Conservation (phyloP, 1,284 basidiomycete genomes). For the Fomes fomentarius region DNA sequence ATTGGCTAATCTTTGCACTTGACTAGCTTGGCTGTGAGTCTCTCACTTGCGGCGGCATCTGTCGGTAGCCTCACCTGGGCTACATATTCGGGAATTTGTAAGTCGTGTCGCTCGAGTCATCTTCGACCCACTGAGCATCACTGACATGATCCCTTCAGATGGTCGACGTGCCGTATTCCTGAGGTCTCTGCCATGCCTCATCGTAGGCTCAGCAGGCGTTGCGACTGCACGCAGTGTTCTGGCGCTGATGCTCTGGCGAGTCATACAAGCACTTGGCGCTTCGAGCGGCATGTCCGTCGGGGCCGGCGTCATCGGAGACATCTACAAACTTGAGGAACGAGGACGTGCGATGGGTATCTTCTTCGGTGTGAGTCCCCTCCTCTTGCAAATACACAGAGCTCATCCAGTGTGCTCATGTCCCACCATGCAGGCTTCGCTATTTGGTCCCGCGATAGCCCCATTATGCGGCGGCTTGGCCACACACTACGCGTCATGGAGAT, state of each 20-base stretch:
- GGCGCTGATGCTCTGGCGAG: slow-evolving; percentile 60
- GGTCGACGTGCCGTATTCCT: slow-evolving; percentile 69
- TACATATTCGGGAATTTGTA: slow-evolving; percentile 58
- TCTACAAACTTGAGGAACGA: slow-evolving; percentile 49
- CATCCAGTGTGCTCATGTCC: no score
- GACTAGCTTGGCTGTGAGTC: slow-evolving; percentile 46
- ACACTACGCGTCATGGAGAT: slow-evolving; percentile 70
- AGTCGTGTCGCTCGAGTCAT: slow-evolving; percentile 17
- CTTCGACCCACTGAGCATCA: neutral
- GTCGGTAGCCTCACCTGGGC: slow-evolving; percentile 55
- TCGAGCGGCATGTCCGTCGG: slow-evolving; percentile 47
- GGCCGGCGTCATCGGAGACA: slow-evolving; percentile 53
- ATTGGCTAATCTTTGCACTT: no score
- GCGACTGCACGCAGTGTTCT: slow-evolving; percentile 49
- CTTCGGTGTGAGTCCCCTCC: slow-evolving; percentile 47
- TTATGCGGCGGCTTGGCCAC: slow-evolving; percentile 46
- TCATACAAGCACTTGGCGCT: slow-evolving; percentile 66
- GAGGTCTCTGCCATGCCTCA: slow-evolving; percentile 60
- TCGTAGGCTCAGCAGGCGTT: slow-evolving; percentile 64
- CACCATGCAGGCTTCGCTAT: slow-evolving; percentile 35
- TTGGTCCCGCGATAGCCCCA: slow-evolving; percentile 41
- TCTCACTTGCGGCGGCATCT: slow-evolving; percentile 47
- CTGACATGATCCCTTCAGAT: slow-evolving; percentile 38
- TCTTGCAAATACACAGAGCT: no score
- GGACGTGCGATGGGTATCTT: slow-evolving; percentile 51